Evolutionary conservation across 257 asterid genomes (phyloP).

Genomic region (Nicotiana attenuata): DNA sequence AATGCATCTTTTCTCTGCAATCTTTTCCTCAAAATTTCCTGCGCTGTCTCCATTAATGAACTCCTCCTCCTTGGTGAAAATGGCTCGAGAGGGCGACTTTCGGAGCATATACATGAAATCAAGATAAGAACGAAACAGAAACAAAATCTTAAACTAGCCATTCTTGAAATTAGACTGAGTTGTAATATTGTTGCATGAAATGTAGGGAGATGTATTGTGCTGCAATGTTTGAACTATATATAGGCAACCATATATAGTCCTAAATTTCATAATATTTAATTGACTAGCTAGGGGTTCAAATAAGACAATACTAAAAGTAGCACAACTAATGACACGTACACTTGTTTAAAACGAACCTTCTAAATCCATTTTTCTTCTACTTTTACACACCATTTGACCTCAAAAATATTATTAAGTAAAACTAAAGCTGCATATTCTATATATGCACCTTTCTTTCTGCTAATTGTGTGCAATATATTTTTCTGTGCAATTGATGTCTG

Average conservation of each 20-base stretch:
- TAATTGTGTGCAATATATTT: background rate
- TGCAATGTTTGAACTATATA: background rate
- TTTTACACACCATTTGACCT: background rate
- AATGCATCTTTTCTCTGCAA: background rate
- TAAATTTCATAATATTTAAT: background rate
- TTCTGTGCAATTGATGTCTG: background rate
- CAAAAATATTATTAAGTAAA: background rate
- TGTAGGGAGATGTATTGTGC: background rate
- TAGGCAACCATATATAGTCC: background rate
- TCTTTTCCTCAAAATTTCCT: constrained; percentile 5
- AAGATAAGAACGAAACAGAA: constrained; percentile 4
- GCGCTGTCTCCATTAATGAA: constrained; percentile 9
- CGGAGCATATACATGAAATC: background rate
- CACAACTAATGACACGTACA: background rate
- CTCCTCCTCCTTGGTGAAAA: background rate
- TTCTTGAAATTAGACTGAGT: background rate
- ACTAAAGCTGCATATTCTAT: no score
- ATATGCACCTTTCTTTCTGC: background rate
- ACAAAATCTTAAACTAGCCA: constrained; percentile 9
- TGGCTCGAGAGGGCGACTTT: background rate
- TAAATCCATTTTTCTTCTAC: background rate
- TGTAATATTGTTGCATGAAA: background rate
- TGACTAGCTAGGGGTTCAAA: background rate
- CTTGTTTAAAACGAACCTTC: background rate
- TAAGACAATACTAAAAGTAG: background rate